Base-by-base conservation (phyloP, 2,329 filamentous ascomycete species). In the Podosphaera xanthii region DNA sequence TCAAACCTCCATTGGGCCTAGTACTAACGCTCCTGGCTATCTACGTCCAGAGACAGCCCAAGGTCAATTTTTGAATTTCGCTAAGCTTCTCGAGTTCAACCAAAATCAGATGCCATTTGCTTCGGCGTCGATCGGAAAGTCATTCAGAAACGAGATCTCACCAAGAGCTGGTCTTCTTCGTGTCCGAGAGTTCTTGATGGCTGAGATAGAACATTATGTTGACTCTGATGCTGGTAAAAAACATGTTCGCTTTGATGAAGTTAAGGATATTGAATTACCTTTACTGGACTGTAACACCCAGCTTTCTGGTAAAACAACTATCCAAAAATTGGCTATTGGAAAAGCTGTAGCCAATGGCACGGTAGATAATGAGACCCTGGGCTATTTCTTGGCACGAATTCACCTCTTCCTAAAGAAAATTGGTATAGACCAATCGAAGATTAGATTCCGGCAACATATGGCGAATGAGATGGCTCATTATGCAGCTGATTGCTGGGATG, bases 371-470 rank as follows among this genome's bases (percentile, higher is more conserved):
- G 90, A 98, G 77, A 98, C 92, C 0, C 79, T 98, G 52, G 92
- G 92, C 62, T 98, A 98, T 76, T 98, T 98, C 77, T 75, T 98
- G 56, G 92, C 88, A 52, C 83, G 92, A 59, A 96, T 98, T 68
- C 84, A 92, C 69, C 80, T 87, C 48, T 98, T 97, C 79, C 78
- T 97, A 65, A 72, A 85, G 68, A 89, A 84, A 72, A 84, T 98
- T 65, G 92, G 92, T 69, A 78, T 94, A 55, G 91, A 97, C 70
- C 76, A 81, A 70, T 79, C 75, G 64, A 98, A 97, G 77, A 80
- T 97, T 66, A 86, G 92, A 59, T 97, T 97, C 79, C 82, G 92
- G 68, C 92, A 98, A 73, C 92, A 98, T 74, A 96, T 98, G 90
- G 79, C 79, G 57, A 87, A 87, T 66, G 84, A 87, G 70, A 87